Evolutionary conservation across 1,284 basidiomycete species (phyloP).

Genomic region (Sanghuangporus sanghuang): DNA sequence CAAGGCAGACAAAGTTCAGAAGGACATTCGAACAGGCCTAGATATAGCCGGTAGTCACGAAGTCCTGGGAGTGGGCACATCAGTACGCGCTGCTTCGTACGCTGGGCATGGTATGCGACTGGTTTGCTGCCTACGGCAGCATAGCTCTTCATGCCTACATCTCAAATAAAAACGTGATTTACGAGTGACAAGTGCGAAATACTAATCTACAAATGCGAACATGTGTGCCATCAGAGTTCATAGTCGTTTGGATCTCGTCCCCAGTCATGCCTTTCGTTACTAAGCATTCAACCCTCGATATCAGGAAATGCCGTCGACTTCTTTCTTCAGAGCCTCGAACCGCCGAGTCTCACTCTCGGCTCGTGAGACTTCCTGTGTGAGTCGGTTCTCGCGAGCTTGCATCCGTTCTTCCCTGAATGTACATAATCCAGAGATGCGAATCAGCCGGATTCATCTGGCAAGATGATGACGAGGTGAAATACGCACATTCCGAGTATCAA

Average conservation of each 20-base stretch:
- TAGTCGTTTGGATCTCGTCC: neutral
- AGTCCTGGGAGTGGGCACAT: too few relatives aligned
- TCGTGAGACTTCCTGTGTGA: conserved; percentile 51
- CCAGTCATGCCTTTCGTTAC: neutral
- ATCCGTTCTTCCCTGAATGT: conserved; percentile 49
- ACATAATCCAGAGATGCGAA: neutral
- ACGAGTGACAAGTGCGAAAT: too few relatives aligned
- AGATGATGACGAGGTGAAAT: neutral
- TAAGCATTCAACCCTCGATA: neutral
- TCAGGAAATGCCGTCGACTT: conserved; percentile 21
- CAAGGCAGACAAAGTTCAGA: too few relatives aligned
- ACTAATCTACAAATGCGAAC: neutral
- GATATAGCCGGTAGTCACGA: too few relatives aligned
- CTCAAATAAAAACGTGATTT: too few relatives aligned
- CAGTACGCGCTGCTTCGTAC: too few relatives aligned
- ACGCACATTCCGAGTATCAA: conserved; percentile 61
- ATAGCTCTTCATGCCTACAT: too few relatives aligned
- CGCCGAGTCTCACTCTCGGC: conserved; percentile 54
- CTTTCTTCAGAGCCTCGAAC: conserved; percentile 43
- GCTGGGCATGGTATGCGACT: too few relatives aligned
- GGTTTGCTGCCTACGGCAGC: too few relatives aligned
- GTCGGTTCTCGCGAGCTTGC: conserved; percentile 56
- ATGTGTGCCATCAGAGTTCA: neutral
- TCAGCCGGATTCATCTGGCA: neutral
- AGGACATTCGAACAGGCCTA: too few relatives aligned